Base-by-base conservation (phyloP, 176 grass and related monocot genomes). In the Musa beccarii region DNA sequence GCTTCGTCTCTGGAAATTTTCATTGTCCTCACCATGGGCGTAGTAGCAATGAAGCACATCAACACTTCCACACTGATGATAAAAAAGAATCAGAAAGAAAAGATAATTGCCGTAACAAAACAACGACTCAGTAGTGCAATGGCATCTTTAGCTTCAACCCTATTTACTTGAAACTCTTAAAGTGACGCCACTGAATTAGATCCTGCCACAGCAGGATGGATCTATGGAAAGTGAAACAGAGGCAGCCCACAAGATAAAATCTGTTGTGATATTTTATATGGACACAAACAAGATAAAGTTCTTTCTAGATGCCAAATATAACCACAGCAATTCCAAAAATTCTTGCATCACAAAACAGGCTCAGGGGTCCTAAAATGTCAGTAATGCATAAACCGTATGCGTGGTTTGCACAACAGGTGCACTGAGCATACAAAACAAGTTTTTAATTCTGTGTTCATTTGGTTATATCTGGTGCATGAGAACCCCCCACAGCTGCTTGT, bases 1-100 rank as follows among this genome's bases (percentile, higher is more conserved):
- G 74, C 80, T 93, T 86, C 94, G 87, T 80, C 94, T 87, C 75
- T 97, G 90, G 56, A 97, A 97, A 77, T 90, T 88, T 66, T 85
- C 84, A 29, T 97, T 97, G 51, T 90, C 94, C 81, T 97, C 88
- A 67, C 94, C 94, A 79, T 97, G 94, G 66, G 94, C 94, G 78
- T 97, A 97, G 72, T 97, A 97, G 78, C 94, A 97, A 79, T 97
- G 94, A 68, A 97, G 88, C 20, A 97, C 90, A 89, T 97, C 94
- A 26, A 97, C 63, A 81, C 88, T 93, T 85, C 93, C 93, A 63
- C 75, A 92, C 93, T 96, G 78, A 23, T 85, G 28, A n/a, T 1
- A 14, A 10, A 61, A 59, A 43, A 59, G 43, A 75, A 59, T 49
- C 0, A 54, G 7, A 75, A 73, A 26, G 21, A 54, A 73, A 73